Conservation (phyloP, 805 yeast species). For the Wickerhamiella allomyrinae region DNA sequence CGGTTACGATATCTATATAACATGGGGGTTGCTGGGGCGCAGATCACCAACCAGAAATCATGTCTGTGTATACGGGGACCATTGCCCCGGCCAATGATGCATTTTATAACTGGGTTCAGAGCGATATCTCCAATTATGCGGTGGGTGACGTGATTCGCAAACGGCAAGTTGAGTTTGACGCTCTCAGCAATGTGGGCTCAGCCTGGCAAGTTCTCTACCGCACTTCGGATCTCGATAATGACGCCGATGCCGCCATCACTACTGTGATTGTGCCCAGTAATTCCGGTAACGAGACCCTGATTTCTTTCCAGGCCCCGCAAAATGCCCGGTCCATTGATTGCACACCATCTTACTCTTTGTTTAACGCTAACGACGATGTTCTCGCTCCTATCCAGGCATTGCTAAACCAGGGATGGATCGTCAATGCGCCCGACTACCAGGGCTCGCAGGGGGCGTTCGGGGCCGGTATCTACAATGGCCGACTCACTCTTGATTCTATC, state of each 20-base stretch:
- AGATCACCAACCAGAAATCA: too few relatives aligned
- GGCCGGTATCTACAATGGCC: constrained; percentile 20
- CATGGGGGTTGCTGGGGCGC: too few relatives aligned
- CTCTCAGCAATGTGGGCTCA: neutral
- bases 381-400: constrained; percentile 11
- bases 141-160: neutral
- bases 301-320: constrained; percentile 17
- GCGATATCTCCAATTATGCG: neutral
- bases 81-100: neutral
- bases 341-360: constrained; percentile 15
- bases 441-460: constrained; percentile 20
- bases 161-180: neutral
- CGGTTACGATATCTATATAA: too few relatives aligned
- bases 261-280: constrained; percentile 18
- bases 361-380: constrained; percentile 5
- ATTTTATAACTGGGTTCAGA: neutral
- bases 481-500: constrained; percentile 19
- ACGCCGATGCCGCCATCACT: constrained; percentile 19
- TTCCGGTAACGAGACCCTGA: constrained; percentile 5
- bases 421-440: constrained; percentile 20
- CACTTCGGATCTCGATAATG: constrained; percentile 16
- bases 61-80: too few relatives aligned
- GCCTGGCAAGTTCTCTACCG: constrained; percentile 15
- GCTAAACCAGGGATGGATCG: constrained; percentile 10
- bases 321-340: constrained; percentile 15